These are phyloP conservation scores for Trichoderma brevicompactum DNA, from an alignment of 2,329 filamentous ascomycete species.

Conservation along the genomic window DNA sequence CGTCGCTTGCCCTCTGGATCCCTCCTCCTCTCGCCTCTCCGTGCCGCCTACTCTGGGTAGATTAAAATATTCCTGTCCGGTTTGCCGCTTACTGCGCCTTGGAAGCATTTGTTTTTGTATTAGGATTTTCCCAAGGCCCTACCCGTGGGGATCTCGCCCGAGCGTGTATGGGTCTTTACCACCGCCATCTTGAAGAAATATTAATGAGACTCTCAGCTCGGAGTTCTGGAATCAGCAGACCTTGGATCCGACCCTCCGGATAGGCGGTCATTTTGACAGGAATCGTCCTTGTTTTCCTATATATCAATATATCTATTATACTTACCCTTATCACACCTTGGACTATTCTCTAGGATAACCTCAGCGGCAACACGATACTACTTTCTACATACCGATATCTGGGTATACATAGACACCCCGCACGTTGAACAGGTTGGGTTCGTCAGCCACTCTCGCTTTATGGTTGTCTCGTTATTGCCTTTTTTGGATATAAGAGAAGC, in stretches of 20 bases:
- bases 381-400: neutral
- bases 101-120: neutral
- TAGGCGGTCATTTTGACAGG: neutral
- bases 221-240: neutral
- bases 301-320: neutral
- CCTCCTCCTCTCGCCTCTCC: neutral
- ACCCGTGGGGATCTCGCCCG: neutral
- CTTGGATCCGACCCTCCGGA: neutral
- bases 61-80: neutral
- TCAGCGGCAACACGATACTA: no score
- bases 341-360: neutral
- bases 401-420: neutral
- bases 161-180: neutral
- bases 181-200: neutral
- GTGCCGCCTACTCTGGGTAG: neutral
- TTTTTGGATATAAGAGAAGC: neutral
- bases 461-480: neutral
- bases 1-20: neutral
- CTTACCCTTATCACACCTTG: neutral
- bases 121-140: neutral
- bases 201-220: conserved; percentile 16
- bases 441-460: neutral
- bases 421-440: neutral
- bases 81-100: neutral
- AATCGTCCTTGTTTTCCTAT: neutral